Conservation (phyloP, 2,329 filamentous ascomycete genomes). For the Phyllosticta citrichinensis region DNA sequence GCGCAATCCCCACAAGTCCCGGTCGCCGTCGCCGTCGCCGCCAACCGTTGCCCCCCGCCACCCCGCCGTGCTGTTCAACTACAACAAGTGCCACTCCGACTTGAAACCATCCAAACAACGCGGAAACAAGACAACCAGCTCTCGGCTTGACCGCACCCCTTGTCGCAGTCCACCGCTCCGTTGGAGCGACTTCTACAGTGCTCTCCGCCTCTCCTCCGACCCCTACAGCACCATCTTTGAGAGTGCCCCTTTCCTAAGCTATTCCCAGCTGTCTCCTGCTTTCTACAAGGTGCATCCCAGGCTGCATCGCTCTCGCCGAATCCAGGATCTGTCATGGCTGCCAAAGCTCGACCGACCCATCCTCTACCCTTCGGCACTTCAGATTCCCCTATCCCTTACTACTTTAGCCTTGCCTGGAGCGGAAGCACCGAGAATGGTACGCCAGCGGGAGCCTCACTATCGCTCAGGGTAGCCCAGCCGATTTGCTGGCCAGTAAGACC, state of each 20-base stretch:
- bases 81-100: neutral
- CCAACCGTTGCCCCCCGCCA: neutral
- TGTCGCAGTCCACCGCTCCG: neutral
- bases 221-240: neutral
- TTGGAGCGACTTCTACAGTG: neutral
- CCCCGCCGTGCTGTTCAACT: neutral
- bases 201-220: neutral
- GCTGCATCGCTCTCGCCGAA: neutral
- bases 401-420: neutral
- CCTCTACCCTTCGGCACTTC: neutral
- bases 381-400: neutral
- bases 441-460: neutral
- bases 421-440: neutral
- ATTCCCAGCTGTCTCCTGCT: neutral
- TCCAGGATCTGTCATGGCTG: neutral
- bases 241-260: neutral
- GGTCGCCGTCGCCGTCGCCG: neutral
- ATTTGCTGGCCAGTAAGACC: neutral
- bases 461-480: no score
- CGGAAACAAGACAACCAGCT: neutral
- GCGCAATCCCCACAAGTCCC: neutral
- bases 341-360: neutral
- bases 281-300: neutral
- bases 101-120: neutral
- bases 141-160: neutral